Evolutionary conservation across 495 filamentous ascomycete species (phyloP).

Genomic region (Penicillium pulvis): DNA sequence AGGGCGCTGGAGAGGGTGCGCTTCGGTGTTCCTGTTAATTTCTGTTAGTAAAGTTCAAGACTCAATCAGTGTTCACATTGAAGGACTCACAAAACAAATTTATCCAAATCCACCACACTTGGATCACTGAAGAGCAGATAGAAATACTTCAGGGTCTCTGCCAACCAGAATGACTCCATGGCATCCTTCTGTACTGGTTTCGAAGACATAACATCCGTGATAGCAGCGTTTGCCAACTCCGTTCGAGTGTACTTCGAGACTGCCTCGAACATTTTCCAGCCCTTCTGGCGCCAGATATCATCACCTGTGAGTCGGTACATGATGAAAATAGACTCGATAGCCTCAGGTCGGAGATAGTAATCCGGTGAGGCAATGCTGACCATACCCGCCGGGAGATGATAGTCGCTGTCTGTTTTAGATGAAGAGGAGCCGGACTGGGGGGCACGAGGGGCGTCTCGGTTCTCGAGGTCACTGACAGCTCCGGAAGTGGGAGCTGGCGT

Average conservation of each 20-base stretch:
- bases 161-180: conserved; percentile 97
- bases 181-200: conserved; percentile 41
- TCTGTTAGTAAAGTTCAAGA: not conserved
- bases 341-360: conserved; percentile 89
- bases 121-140: conserved; percentile 87
- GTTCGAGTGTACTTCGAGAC: conserved; percentile 67
- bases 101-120: conserved; percentile 73
- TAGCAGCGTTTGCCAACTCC: conserved; percentile 68
- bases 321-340: conserved; percentile 94
- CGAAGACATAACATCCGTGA: conserved; percentile 68
- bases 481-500: not conserved
- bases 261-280: conserved; percentile 88
- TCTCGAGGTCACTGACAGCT: conserved; percentile 5
- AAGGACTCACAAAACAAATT: conserved; percentile 71
- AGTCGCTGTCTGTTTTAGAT: not conserved
- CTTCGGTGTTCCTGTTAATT: conserved; percentile 53
- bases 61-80: not conserved
- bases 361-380: conserved; percentile 55
- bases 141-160: conserved; percentile 97
- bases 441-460: conserved; percentile 25
- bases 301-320: conserved; percentile 93
- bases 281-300: conserved; percentile 75
- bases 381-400: conserved; percentile 56
- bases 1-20: conserved; percentile 55
- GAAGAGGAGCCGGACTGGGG: conserved; percentile 9